Evolutionary conservation across 1,139 yeast species (phyloP).

Genomic region (Cylindricascospora bacillispora): DNA sequence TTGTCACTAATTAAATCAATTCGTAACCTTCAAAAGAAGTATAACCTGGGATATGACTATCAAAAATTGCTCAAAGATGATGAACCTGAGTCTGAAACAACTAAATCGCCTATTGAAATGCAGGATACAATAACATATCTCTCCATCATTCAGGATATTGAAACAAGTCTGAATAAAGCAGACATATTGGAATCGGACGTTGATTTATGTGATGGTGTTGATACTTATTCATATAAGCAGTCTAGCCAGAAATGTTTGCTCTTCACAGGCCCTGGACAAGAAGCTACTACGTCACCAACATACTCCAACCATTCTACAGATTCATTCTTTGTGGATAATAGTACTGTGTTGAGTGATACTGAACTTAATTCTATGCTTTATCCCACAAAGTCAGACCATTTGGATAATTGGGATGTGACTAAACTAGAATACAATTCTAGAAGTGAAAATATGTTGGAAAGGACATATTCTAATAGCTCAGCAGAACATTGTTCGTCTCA

Average conservation of each 20-base stretch:
- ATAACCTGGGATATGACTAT: conserved; percentile 6
- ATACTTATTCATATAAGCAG: too few relatives aligned
- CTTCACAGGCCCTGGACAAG: too few relatives aligned
- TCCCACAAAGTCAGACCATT: too few relatives aligned
- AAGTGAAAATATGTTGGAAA: conserved; percentile 6
- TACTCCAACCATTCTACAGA: conserved; percentile 16
- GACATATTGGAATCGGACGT: neutral
- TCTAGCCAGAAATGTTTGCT: too few relatives aligned
- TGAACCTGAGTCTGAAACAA: neutral
- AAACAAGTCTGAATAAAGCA: neutral
- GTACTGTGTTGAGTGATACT: conserved; percentile 13
- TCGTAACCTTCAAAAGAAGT: conserved; percentile 9
- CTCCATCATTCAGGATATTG: neutral
- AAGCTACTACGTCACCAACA: conserved; percentile 1
- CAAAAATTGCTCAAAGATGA: conserved; percentile 1
- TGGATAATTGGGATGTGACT: too few relatives aligned
- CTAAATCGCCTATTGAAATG: too few relatives aligned
- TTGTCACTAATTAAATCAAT: conserved; percentile 11
- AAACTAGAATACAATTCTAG: too few relatives aligned
- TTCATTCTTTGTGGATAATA: conserved; percentile 19
- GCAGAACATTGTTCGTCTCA: conserved; percentile 3
- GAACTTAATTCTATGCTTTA: too few relatives aligned
- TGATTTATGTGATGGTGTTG: too few relatives aligned
- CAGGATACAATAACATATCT: too few relatives aligned
- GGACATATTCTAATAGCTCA: neutral